phyloP scores from a whole-genome alignment of 208 protist genomes.

The Trypanosoma lewisi region DNA sequence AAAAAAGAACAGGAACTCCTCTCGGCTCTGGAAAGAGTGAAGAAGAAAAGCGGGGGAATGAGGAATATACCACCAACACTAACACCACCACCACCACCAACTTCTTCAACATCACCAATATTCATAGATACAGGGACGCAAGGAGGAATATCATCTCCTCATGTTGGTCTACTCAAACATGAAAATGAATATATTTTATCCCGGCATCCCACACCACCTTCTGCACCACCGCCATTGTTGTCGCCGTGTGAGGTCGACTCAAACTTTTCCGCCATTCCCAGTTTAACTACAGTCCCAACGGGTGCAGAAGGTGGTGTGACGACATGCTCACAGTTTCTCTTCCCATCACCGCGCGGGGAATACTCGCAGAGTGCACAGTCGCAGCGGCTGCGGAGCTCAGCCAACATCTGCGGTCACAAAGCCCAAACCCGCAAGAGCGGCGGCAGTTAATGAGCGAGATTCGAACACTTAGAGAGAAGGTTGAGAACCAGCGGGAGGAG shows the following conservation, averaged over 20 bases:
- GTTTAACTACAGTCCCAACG: no score
- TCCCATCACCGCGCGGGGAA: conserved; percentile 13
- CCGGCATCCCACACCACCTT: background rate
- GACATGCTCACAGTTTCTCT: conserved; percentile 4
- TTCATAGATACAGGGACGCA: background rate
- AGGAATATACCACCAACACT: background rate
- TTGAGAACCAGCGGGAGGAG: conserved; percentile 11
- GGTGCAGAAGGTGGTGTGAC: background rate
- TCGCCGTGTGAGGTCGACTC: background rate
- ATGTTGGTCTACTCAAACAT: background rate
- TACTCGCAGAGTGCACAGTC: background rate
- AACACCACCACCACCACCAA: background rate
- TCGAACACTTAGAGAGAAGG: conserved; percentile 28
- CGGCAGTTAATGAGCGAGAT: conserved; percentile 37
- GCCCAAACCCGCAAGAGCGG: conserved; percentile 28
- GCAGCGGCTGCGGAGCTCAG: conserved; percentile 35
- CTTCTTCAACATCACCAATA: background rate
- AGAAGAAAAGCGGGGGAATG: background rate
- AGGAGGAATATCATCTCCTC: background rate
- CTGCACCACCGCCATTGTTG: background rate
- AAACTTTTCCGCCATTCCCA: conserved; percentile 21
- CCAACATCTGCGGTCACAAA: conserved; percentile 23
- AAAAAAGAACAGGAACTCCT: conserved; percentile 23
- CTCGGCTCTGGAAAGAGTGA: background rate
- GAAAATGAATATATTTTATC: background rate